A percentile compares a stretch with the other conserved stretches of the same genome.
These are phyloP conservation scores for Waltiozyma sp. DNA, from an alignment of 1,139 yeast species.

Conservation along the genomic window DNA sequence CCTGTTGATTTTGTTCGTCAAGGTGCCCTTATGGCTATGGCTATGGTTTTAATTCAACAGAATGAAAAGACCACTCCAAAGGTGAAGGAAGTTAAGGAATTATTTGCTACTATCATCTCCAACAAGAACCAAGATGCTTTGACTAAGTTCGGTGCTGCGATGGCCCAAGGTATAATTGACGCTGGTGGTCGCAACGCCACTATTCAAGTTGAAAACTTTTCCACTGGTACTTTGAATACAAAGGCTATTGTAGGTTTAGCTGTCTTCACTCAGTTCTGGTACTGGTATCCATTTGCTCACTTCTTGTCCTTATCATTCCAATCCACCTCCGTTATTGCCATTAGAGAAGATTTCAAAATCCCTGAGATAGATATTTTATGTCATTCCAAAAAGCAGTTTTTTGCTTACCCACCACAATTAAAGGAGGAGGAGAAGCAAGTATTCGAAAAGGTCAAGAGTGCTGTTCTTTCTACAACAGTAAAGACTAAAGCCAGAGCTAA, in stretches of 20 bases:
- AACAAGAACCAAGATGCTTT: conserved; percentile 94
- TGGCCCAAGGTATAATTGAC: conserved; percentile 95
- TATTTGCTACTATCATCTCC: conserved; percentile 62
- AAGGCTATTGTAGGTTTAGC: conserved; percentile 90
- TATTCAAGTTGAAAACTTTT: conserved; percentile 79
- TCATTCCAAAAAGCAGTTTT: conserved; percentile 67
- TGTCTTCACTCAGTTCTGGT: conserved; percentile 90
- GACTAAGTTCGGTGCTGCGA: conserved; percentile 95
- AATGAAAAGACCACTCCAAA: conserved; percentile 78
- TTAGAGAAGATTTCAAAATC: conserved; percentile 72
- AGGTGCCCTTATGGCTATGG: conserved; percentile 87
- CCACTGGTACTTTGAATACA: conserved; percentile 82
- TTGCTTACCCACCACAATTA: conserved; percentile 83
- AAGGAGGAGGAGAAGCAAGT: conserved; percentile 75
- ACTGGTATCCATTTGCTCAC: conserved; percentile 96
- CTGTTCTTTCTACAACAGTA: conserved; percentile 87
- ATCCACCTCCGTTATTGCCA: conserved; percentile 86
- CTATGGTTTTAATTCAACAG: conserved; percentile 91
- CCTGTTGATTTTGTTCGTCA: conserved; percentile 96
- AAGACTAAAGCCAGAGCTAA: conserved; percentile 89
- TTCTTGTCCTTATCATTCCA: conserved; percentile 85
- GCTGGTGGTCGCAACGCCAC: conserved; percentile 99
- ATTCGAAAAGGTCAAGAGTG: conserved; percentile 85
- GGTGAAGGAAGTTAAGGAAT: conserved; percentile 66
- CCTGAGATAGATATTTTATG: conserved; percentile 79